Evolutionary conservation across 2,329 filamentous ascomycete species (phyloP).

Genomic region (Simplicillium sp.): DNA sequence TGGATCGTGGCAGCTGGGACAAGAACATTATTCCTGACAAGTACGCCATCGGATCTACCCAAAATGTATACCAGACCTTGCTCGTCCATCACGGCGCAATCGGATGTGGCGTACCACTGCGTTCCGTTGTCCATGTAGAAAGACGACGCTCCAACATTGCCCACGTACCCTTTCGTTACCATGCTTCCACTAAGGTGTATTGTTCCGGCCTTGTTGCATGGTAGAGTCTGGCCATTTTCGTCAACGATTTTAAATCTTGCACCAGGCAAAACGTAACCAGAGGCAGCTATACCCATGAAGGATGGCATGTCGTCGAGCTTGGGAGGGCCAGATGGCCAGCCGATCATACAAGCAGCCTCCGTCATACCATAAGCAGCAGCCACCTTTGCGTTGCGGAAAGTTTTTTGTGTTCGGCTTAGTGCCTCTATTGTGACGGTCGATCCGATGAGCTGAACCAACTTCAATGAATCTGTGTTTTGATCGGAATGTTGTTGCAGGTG

Average conservation of each 20-base stretch:
- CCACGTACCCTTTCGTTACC: not conserved
- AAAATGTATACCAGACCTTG: not conserved
- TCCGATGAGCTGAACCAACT: not conserved
- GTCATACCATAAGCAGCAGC: not conserved
- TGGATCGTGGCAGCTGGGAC: slow-evolving; percentile 1
- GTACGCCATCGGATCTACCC: not conserved
- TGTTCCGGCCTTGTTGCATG: not conserved
- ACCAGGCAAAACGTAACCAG: not conserved
- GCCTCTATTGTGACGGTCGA: not conserved
- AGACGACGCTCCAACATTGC: not conserved
- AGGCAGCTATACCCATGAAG: not conserved
- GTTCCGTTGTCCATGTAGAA: not conserved
- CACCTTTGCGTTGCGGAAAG: not conserved
- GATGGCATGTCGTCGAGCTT: not conserved
- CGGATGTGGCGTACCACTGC: not conserved
- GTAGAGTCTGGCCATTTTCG: not conserved
- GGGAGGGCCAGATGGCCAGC: not conserved
- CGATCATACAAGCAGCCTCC: not conserved
- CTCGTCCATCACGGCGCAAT: slow-evolving; percentile 1
- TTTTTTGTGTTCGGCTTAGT: not conserved
- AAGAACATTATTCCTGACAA: not conserved
- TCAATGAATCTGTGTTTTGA: not conserved
- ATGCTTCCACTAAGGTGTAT: not conserved
- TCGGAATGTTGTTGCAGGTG: too few species aligned
- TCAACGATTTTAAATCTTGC: slow-evolving; percentile 1